A percentile compares a stretch with the other conserved stretches of the same genome.
Conservation (phyloP, 805 yeast genomes). For the Candida krabiensis region DNA sequence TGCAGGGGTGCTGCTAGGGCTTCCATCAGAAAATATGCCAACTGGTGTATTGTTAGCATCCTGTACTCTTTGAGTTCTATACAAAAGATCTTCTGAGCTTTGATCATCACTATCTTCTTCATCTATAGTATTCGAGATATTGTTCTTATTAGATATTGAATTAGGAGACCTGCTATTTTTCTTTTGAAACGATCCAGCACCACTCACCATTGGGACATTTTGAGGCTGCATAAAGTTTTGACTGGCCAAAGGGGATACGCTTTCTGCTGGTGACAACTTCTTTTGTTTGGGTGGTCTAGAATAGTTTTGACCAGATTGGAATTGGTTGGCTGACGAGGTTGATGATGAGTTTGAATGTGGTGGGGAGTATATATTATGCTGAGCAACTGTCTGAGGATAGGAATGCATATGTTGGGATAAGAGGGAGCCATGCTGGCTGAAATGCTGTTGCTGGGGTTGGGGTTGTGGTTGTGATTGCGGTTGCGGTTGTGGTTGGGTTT, state of each 20-base stretch:
- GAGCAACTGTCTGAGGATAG: background rate
- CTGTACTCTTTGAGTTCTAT: too few species aligned
- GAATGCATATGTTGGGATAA: slow-evolving; percentile 1
- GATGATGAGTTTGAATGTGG: slow-evolving; percentile 21
- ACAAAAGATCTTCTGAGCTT: background rate
- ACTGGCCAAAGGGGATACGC: slow-evolving; percentile 15
- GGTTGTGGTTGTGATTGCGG: background rate
- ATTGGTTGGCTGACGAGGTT: slow-evolving; percentile 13
- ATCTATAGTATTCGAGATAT: background rate
- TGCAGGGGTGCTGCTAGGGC: slow-evolving; percentile 1
- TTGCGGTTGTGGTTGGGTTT: too few species aligned
- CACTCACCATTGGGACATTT: background rate
- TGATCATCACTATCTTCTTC: slow-evolving; percentile 1
- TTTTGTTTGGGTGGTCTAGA: slow-evolving; percentile 15
- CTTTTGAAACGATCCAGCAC: slow-evolving; percentile 1
- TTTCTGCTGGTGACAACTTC: slow-evolving; percentile 13
- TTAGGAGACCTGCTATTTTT: slow-evolving; percentile 5
- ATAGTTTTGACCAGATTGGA: slow-evolving; percentile 17
- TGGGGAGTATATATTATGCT: slow-evolving; percentile 14
- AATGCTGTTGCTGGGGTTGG: too few species aligned
- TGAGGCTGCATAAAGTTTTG: slow-evolving; percentile 2
- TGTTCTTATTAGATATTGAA: slow-evolving; percentile 8
- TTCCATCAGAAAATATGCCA: slow-evolving; percentile 1
- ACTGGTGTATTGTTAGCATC: too few species aligned
- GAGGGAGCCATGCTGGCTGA: slow-evolving; percentile 4